phyloP scores from a whole-genome alignment of 1,139 yeast species.

The Hyphopichia fennica region DNA sequence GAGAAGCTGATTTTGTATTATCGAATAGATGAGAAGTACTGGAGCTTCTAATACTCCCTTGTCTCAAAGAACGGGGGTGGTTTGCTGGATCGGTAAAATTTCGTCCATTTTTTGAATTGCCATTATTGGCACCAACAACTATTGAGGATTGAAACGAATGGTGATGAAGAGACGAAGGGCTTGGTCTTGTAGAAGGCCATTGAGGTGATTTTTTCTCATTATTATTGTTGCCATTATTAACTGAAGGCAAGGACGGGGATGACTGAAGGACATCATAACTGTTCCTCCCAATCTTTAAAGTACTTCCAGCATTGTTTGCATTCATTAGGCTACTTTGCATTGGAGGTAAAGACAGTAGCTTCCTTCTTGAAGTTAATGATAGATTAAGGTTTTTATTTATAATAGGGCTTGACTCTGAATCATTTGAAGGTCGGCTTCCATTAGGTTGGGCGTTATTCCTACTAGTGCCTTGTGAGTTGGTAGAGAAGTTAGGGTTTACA shows the following conservation, averaged over 20 bases:
- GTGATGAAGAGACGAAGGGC: background rate
- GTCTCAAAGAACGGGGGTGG: background rate
- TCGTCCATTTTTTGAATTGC: background rate
- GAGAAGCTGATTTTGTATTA: background rate
- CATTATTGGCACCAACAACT: background rate
- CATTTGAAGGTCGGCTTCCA: constrained; percentile 3
- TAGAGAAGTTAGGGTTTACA: constrained; percentile 1
- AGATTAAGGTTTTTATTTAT: background rate
- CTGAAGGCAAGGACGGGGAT: background rate
- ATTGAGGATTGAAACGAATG: background rate
- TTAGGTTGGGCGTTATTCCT: background rate
- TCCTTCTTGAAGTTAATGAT: background rate
- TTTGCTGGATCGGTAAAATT: constrained; percentile 3
- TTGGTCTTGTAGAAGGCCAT: background rate
- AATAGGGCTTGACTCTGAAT: background rate
- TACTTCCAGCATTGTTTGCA: constrained; percentile 13
- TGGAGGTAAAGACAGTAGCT: background rate
- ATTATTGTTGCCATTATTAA: background rate
- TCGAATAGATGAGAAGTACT: background rate
- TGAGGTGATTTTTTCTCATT: background rate
- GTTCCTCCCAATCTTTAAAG: constrained; percentile 9
- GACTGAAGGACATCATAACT: constrained; percentile 3
- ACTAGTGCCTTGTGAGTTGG: background rate
- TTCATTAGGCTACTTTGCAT: constrained; percentile 13
- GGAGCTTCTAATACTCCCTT: background rate